These are phyloP conservation scores for Circinella umbellata DNA, from an alignment of 371 early-diverging fungal species.

Conservation along the genomic window DNA sequence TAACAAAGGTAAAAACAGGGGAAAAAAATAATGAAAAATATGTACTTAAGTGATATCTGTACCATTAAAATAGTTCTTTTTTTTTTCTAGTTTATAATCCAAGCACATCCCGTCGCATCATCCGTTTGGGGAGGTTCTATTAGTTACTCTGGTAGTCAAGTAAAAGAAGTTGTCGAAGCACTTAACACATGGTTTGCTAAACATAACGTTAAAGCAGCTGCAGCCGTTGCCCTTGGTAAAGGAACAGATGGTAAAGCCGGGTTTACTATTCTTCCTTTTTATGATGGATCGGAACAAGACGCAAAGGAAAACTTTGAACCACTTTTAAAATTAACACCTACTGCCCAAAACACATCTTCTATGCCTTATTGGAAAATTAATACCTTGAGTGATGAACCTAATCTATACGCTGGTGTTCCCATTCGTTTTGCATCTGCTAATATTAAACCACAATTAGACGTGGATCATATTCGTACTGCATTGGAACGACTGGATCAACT, in stretches of 20 bases:
- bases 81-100: slow-evolving; percentile 24
- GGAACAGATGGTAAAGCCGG: slow-evolving; percentile 26
- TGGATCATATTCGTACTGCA: slow-evolving; percentile 22
- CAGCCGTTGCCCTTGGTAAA: slow-evolving; percentile 28
- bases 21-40: background rate
- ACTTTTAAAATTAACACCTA: slow-evolving; percentile 19
- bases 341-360: slow-evolving; percentile 6
- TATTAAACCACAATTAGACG: slow-evolving; percentile 18
- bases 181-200: slow-evolving; percentile 32
- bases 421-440: slow-evolving; percentile 38
- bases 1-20: slow-evolving; percentile 48
- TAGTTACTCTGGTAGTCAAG: slow-evolving; percentile 20
- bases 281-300: slow-evolving; percentile 27
- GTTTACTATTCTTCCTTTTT: slow-evolving; percentile 26
- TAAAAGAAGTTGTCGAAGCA: slow-evolving; percentile 29
- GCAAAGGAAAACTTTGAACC: slow-evolving; percentile 27
- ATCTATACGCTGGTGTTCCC: slow-evolving; percentile 11
- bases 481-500: slow-evolving; percentile 20
- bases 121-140: slow-evolving; percentile 33
- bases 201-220: slow-evolving; percentile 28
- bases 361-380: slow-evolving; percentile 36
- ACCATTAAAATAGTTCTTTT: background rate
- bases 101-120: slow-evolving; percentile 23
- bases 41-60: background rate
- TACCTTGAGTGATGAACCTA: slow-evolving; percentile 24